phyloP scores from a whole-genome alignment of 257 asterid genomes.

The Avicennia marina region DNA sequence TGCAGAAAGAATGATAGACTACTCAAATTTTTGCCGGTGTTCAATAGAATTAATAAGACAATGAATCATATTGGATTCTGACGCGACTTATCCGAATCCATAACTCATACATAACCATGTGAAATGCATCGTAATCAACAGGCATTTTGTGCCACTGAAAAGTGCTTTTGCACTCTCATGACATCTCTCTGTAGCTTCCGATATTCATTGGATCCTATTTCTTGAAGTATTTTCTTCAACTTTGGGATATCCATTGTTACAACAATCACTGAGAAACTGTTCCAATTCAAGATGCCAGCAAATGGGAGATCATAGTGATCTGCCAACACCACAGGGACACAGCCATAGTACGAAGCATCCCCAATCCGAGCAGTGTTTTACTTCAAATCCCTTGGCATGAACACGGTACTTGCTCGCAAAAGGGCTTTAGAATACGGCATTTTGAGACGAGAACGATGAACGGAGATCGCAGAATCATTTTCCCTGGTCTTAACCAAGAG shows the following conservation, averaged over 20 bases:
- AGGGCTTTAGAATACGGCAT: constrained; percentile 81
- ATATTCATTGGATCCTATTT: constrained; percentile 26
- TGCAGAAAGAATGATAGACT: not conserved
- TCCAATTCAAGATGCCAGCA: constrained; percentile 66
- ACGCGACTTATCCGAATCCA: constrained; percentile 76
- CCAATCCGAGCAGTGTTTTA: constrained; percentile 87
- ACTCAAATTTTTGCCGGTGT: not conserved
- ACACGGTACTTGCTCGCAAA: constrained; percentile 78
- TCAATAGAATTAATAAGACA: not conserved
- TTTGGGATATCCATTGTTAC: constrained; percentile 48
- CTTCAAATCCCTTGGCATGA: constrained; percentile 89
- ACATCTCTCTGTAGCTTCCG: constrained; percentile 58
- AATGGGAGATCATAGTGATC: constrained; percentile 86
- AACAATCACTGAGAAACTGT: constrained; percentile 54
- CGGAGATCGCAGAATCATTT: constrained; percentile 52
- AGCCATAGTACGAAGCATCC: constrained; percentile 77
- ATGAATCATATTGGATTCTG: constrained; percentile 9
- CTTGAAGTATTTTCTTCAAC: constrained; percentile 49
- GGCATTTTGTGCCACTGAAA: constrained; percentile 61
- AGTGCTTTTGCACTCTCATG: constrained; percentile 57
- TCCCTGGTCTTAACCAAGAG: constrained; percentile 40
- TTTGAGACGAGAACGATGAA: constrained; percentile 55
- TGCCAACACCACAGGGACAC: constrained; percentile 81
- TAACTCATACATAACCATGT: constrained; percentile 79
- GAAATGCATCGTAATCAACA: constrained; percentile 61